These are phyloP conservation scores for Trebouxia sp. DNA, from an alignment of 139 green algal genomes.

Conservation along the genomic window DNA sequence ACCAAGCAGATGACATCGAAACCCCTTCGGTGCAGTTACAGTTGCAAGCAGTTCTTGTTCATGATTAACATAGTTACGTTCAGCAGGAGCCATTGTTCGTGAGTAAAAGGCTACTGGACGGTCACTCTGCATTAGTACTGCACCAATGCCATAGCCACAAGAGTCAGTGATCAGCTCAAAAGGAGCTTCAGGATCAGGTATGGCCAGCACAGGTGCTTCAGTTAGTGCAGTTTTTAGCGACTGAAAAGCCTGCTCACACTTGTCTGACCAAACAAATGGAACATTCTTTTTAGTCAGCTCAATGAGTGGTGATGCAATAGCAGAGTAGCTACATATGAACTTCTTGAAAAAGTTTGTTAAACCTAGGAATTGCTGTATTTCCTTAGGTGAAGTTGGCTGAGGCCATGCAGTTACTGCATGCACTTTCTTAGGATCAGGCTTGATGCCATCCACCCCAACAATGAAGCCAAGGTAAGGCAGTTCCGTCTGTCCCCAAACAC, in stretches of 20 bases:
- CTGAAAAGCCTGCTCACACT: neutral
- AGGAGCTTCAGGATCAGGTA: neutral
- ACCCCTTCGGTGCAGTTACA: conserved; percentile 35
- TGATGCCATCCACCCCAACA: conserved; percentile 55
- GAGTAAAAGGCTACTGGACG: conserved; percentile 33
- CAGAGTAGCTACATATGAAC: neutral
- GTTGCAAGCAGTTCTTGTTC: conserved; percentile 43
- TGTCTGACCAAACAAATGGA: neutral
- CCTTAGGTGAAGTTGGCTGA: neutral
- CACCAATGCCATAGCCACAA: conserved; percentile 36
- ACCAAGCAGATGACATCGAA: conserved; percentile 34
- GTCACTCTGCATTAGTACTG: conserved; percentile 37
- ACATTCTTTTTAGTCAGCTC: neutral
- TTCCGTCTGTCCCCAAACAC: conserved; percentile 44
- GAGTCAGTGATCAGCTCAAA: conserved; percentile 34
- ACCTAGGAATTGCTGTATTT: conserved; percentile 3
- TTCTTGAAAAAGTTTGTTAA: neutral
- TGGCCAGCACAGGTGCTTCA: neutral
- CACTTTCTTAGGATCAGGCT: neutral
- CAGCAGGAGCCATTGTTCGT: conserved; percentile 30
- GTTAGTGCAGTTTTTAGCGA: neutral
- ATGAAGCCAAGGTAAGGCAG: conserved; percentile 62
- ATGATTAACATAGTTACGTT: conserved; percentile 40
- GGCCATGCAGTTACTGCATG: conserved; percentile 7
- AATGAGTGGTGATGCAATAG: neutral